A percentile compares a stretch with the other conserved stretches of the same genome.
Evolutionary conservation across 164 flowering plant species (phyloP).

Genomic region (Brasenia schreberi): DNA sequence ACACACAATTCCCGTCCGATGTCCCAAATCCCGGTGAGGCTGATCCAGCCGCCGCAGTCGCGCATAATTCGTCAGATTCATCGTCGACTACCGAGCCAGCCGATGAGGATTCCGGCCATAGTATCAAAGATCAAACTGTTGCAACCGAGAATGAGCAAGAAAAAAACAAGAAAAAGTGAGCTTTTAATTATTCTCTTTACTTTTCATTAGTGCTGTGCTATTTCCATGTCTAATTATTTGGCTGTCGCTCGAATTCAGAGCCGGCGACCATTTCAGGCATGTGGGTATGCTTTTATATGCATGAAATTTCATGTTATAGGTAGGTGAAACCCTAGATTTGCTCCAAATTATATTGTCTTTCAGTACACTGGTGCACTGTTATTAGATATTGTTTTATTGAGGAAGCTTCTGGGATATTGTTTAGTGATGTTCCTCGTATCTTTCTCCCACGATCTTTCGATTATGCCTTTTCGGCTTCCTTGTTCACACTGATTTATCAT

Average conservation of each 20-base stretch:
- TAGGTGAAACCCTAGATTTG: not conserved
- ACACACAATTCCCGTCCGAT: constrained; percentile 6
- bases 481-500: not conserved
- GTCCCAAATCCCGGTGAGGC: constrained; percentile 2
- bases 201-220: not conserved
- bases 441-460: not conserved
- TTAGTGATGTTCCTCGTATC: not conserved
- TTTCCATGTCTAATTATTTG: not conserved
- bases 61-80: constrained; percentile 15
- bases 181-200: constrained; percentile 4
- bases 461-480: not conserved
- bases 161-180: constrained; percentile 27
- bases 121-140: constrained; percentile 16
- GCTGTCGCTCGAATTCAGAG: not conserved
- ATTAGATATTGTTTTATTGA: not conserved
- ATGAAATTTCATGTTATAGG: not conserved
- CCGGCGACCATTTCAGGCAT: not conserved
- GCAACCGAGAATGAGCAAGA: constrained; percentile 15
- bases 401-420: not conserved
- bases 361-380: not conserved
- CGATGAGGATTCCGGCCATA: constrained; percentile 13
- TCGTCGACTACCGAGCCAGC: constrained; percentile 28
- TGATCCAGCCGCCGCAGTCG: constrained; percentile 6
- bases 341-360: not conserved
- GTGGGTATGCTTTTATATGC: not conserved